These are phyloP conservation scores for Kodamaea laetipori DNA, from an alignment of 805 yeast species.

Conservation along the genomic window DNA sequence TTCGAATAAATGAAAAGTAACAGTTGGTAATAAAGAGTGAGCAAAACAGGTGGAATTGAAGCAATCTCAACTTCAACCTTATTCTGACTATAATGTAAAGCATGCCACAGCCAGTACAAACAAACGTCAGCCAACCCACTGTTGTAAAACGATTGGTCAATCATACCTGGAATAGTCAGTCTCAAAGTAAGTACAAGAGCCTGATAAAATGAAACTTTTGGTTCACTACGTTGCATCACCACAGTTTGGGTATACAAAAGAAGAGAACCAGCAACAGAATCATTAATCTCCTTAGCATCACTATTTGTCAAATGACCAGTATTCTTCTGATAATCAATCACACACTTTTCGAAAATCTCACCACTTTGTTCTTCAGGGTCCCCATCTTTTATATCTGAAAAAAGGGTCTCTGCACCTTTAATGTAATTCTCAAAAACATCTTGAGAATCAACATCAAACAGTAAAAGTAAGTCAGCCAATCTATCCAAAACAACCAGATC, in stretches of 20 bases:
- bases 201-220: constrained; percentile 19
- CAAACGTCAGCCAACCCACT: constrained; percentile 29
- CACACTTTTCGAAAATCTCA: constrained; percentile 42
- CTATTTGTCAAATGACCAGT: constrained; percentile 27
- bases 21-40: constrained; percentile 34
- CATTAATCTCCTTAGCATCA: constrained; percentile 29
- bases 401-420: constrained; percentile 15
- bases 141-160: constrained; percentile 25
- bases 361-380: constrained; percentile 30
- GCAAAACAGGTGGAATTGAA: constrained; percentile 30
- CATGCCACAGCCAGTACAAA: constrained; percentile 42
- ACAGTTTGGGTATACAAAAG: constrained; percentile 19
- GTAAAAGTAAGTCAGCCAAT: constrained; percentile 47
- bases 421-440: constrained; percentile 41
- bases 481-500: constrained; percentile 23
- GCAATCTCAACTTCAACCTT: constrained; percentile 33
- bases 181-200: constrained; percentile 29
- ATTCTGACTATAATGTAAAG: constrained; percentile 22
- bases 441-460: constrained; percentile 68
- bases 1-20: constrained; percentile 24
- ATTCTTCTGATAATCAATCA: constrained; percentile 45
- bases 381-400: neutral
- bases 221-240: constrained; percentile 7
- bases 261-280: constrained; percentile 32
- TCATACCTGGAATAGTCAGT: constrained; percentile 37